Evolutionary conservation across 106 monocot genomes (phyloP), one percentile per base, ranked within the genome.

Genomic region (Dendrobium huoshanense): DNA sequence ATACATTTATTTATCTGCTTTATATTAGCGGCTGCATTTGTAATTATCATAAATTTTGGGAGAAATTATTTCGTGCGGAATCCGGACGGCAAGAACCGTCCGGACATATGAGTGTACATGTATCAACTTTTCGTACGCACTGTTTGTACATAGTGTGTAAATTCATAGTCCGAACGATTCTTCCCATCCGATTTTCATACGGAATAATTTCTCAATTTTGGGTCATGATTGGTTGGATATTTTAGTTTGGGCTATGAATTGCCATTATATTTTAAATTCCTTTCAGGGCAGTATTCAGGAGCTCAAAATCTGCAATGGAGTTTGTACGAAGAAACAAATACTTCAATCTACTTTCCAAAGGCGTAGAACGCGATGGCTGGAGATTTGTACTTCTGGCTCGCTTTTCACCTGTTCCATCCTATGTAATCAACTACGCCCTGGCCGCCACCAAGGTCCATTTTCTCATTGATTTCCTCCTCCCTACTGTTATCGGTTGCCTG

Each of bases 341-440:
- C 81, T 98, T 98, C 80, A 85, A 88, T 61, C 77, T 98, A 7
- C 49, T 98, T 1, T 78, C 87, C 5, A 86, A 80, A 84, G 97
- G 97, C 73, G 92, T 98, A 5, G 90, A 94, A 79, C 87, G 78
- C 2, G 97, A 98, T 80, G 97, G 97, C 47, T 98, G 97, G 97
- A 94, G 67, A 83, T 98, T 98, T 58, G 97, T 98, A 3, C 86
- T 98, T 44, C 86, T 98, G 51, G 94, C 94, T 51, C 92, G 94
- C 3, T 98, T 98, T 84, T 98, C 97, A 19, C 94, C 94, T 15
- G 75, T 94, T 67, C 97, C 97, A 6, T 98, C 97, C 2, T 98
- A 98, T 70, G 79, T 98, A 45, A 92, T 98, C 79, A 98, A 98
- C 83, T 98, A 98, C 48, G 86, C 87, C 15, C 65, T 98, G 79